Conservation (phyloP, 164 flowering plant genomes). For the Annona squamosa region DNA sequence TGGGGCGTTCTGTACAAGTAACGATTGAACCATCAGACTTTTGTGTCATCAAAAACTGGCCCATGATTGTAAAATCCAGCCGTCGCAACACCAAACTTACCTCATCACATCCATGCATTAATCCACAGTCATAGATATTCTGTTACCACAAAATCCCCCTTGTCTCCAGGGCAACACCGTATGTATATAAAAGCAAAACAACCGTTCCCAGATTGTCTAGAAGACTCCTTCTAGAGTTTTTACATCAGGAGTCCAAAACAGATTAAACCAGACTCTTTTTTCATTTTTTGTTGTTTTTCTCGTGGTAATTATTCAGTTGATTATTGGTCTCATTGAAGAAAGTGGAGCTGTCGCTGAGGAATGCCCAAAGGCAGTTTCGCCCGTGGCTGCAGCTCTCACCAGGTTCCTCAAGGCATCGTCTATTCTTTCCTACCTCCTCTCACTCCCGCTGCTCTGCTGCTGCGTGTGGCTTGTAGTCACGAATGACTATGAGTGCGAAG, state of each 20-base stretch:
- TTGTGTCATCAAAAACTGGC: too few relatives aligned
- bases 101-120: not conserved
- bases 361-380: not conserved
- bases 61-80: not conserved
- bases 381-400: not conserved
- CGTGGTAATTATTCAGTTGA: not conserved
- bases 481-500: slow-evolving; percentile 34
- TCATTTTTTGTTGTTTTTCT: not conserved
- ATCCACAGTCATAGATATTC: not conserved
- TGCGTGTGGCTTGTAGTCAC: slow-evolving; percentile 34
- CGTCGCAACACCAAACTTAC: not conserved
- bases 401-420: not conserved
- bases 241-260: too few relatives aligned
- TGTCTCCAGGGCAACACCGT: too few relatives aligned
- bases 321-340: not conserved
- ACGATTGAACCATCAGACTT: too few relatives aligned
- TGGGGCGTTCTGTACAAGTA: too few relatives aligned
- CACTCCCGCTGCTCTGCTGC: slow-evolving; percentile 29
- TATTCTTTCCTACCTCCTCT: slow-evolving; percentile 11
- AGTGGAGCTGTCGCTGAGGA: not conserved
- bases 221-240: too few relatives aligned
- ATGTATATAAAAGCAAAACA: too few relatives aligned
- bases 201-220: too few relatives aligned
- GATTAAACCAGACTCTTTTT: too few relatives aligned
- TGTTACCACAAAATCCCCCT: not conserved